A percentile compares a stretch with the other conserved stretches of the same genome.
Evolutionary conservation across 2,329 filamentous ascomycete genomes (phyloP).

Genomic region (Teratosphaeria pseudoeucalypti): DNA sequence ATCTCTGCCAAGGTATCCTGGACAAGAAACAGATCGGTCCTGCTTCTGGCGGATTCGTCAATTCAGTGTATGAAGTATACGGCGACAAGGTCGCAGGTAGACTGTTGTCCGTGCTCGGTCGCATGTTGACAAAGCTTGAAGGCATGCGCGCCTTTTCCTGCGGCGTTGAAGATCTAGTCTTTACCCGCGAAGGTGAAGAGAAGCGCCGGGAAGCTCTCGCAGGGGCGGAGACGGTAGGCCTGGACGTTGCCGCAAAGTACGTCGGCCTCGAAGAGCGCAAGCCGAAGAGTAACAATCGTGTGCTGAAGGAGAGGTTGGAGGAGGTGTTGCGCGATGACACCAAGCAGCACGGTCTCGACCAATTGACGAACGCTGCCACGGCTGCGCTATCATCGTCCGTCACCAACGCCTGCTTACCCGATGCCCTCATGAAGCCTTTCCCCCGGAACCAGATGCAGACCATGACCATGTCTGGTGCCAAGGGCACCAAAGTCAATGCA

Average conservation of each 20-base stretch:
- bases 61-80: conserved; percentile 87
- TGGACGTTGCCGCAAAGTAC: conserved; percentile 74
- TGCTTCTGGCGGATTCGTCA: conserved; percentile 74
- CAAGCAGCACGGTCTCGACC: conserved; percentile 85
- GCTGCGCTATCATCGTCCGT: conserved; percentile 65
- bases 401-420: conserved; percentile 68
- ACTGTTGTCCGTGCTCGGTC: conserved; percentile 77
- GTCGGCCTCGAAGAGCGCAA: conserved; percentile 65
- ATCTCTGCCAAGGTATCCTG: conserved; percentile 80
- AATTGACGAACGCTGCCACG: conserved; percentile 65
- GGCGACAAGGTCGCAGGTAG: conserved; percentile 79
- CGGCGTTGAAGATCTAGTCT: conserved; percentile 87
- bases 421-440: conserved; percentile 79
- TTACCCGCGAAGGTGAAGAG: conserved; percentile 70
- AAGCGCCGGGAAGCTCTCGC: conserved; percentile 58
- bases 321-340: conserved; percentile 82
- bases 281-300: conserved; percentile 53
- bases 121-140: conserved; percentile 77
- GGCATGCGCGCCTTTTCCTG: conserved; percentile 94
- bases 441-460: conserved; percentile 97
- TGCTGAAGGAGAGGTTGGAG: conserved; percentile 70
- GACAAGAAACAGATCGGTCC: conserved; percentile 95
- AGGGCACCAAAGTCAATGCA: conserved; percentile 85
- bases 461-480: conserved; percentile 95
- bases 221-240: conserved; percentile 58